Percentiles rank a stretch among this genome's conserved stretches.
Conservation (phyloP, 805 yeast genomes). For the Zygoascus ofunaensis region DNA sequence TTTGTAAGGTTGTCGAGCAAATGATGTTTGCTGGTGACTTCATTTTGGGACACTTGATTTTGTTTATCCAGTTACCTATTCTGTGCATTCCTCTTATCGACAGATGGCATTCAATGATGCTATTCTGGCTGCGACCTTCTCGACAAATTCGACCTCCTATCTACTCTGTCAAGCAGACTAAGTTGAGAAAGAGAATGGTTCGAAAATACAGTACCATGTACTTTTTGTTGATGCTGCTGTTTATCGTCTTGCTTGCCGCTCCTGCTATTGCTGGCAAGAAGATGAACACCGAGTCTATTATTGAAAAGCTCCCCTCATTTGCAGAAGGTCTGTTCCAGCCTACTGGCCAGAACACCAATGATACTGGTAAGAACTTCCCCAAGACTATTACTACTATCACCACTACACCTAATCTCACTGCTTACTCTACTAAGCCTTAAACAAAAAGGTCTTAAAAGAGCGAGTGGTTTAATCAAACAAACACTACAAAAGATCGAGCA, state of each 20-base stretch:
- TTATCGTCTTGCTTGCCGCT: slow-evolving; percentile 71
- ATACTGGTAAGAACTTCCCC: slow-evolving; percentile 43
- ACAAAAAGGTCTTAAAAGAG: background rate
- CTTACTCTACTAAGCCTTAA: slow-evolving; percentile 17
- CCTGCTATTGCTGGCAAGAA: slow-evolving; percentile 79
- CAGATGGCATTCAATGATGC: slow-evolving; percentile 96
- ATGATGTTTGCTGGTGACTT: slow-evolving; percentile 97
- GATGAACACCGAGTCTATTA: slow-evolving; percentile 34
- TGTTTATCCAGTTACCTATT: slow-evolving; percentile 84
- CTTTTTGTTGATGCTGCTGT: slow-evolving; percentile 58
- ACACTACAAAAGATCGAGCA: background rate
- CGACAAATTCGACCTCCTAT: slow-evolving; percentile 97
- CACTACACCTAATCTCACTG: slow-evolving; percentile 39
- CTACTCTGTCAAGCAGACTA: slow-evolving; percentile 91
- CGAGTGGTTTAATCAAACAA: too few relatives aligned
- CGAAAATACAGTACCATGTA: slow-evolving; percentile 82
- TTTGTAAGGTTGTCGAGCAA: slow-evolving; percentile 87
- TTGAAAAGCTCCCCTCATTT: slow-evolving; percentile 23
- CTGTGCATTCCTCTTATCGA: slow-evolving; percentile 80
- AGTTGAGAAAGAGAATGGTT: slow-evolving; percentile 95
- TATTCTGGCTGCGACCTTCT: slow-evolving; percentile 97
- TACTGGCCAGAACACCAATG: slow-evolving; percentile 70
- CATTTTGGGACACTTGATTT: slow-evolving; percentile 77
- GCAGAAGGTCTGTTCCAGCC: slow-evolving; percentile 80
- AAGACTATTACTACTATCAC: slow-evolving; percentile 40